phyloP scores from a whole-genome alignment of 805 yeast genomes.

The Suhomyces sp. region DNA sequence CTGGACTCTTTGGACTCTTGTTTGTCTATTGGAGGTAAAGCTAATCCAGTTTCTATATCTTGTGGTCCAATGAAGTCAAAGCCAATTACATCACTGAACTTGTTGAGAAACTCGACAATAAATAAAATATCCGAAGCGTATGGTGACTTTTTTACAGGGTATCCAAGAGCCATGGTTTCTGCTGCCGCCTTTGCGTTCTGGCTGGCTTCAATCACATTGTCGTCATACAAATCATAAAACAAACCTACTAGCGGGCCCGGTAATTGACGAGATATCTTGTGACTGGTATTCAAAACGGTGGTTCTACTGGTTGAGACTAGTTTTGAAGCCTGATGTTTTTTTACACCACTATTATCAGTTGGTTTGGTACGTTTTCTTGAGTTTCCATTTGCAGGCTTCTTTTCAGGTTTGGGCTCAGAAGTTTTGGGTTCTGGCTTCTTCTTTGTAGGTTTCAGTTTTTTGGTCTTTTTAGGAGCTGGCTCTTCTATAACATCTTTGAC shows the following conservation, averaged over 20 bases:
- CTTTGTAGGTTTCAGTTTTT: neutral
- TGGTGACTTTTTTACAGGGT: conserved; percentile 20
- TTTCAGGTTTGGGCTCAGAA: neutral
- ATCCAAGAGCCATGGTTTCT: conserved; percentile 36
- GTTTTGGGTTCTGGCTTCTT: neutral
- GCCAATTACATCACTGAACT: conserved; percentile 26
- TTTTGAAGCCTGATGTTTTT: conserved; percentile 7
- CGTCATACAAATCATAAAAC: conserved; percentile 37
- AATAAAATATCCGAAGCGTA: conserved; percentile 33
- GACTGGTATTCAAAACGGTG: conserved; percentile 27
- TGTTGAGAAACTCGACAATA: conserved; percentile 30
- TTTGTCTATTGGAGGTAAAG: conserved; percentile 15
- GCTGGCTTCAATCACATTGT: conserved; percentile 22
- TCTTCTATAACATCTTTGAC: neutral
- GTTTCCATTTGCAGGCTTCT: neutral
- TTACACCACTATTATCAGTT: neutral
- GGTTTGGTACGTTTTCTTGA: neutral
- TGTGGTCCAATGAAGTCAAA: conserved; percentile 32
- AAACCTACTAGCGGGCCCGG: conserved; percentile 41
- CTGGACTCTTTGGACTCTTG: neutral
- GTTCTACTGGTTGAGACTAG: conserved; percentile 18
- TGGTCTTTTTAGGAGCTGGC: neutral
- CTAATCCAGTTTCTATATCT: conserved; percentile 35
- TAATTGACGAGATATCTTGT: conserved; percentile 29
- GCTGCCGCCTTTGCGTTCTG: conserved; percentile 12